These are phyloP conservation scores for Aureobasidium vineae DNA, from an alignment of 2,329 filamentous ascomycete species.

Conservation along the genomic window DNA sequence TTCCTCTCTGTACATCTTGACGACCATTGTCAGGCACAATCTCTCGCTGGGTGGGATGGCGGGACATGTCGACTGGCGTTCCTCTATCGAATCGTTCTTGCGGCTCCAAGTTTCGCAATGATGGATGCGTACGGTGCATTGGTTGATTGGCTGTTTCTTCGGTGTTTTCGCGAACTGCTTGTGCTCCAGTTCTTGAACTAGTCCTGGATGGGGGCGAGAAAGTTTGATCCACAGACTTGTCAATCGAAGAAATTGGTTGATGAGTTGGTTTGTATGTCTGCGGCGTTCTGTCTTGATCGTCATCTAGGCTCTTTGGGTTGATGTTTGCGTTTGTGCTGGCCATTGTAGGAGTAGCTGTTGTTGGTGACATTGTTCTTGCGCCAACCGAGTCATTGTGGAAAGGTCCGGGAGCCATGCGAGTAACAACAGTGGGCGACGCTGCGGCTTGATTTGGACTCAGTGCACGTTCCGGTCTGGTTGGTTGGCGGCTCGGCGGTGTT, in stretches of 20 bases:
- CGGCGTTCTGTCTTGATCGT: slow-evolving; percentile 11
- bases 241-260: slow-evolving; percentile 10
- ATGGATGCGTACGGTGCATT: neutral
- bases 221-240: neutral
- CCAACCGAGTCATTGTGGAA: slow-evolving; percentile 2
- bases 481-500: slow-evolving; percentile 26
- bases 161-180: neutral
- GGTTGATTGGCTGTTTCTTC: neutral
- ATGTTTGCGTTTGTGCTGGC: slow-evolving; percentile 1
- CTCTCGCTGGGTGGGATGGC: neutral
- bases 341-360: slow-evolving; percentile 8
- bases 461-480: slow-evolving; percentile 26
- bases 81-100: slow-evolving; percentile 19
- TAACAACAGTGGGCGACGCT: neutral
- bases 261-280: slow-evolving; percentile 26
- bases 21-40: neutral
- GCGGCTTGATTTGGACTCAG: slow-evolving; percentile 19
- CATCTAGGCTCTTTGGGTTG: neutral
- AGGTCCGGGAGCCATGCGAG: slow-evolving; percentile 14
- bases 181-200: slow-evolving; percentile 18
- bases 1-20: slow-evolving; percentile 18
- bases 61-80: neutral
- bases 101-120: neutral
- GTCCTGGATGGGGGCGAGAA: slow-evolving; percentile 12
- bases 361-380: slow-evolving; percentile 19